Conservation (phyloP, 2,329 filamentous ascomycete species). For the Rutstroemia sydowiana region DNA sequence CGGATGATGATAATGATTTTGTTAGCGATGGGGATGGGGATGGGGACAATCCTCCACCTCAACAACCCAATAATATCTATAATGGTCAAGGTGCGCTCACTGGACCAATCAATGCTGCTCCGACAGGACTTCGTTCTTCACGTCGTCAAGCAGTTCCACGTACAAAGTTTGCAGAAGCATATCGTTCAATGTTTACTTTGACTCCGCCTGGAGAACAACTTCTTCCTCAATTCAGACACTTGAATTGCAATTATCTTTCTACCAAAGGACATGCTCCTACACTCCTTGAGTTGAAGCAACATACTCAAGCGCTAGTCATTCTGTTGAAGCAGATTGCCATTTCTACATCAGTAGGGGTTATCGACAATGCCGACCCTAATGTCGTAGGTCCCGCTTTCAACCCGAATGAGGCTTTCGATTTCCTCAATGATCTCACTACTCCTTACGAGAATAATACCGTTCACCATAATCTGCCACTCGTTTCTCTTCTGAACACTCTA, state of each 20-base stretch:
- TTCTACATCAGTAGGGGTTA: conserved; percentile 26
- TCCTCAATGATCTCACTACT: conserved; percentile 42
- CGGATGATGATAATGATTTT: no score
- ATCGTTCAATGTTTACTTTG: conserved; percentile 15
- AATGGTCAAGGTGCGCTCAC: no score
- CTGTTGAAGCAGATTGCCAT: conserved; percentile 44
- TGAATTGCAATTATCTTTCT: conserved; percentile 53
- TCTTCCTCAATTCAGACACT: conserved; percentile 33
- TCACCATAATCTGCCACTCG: conserved; percentile 24
- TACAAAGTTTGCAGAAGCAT: conserved; percentile 15
- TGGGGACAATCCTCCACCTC: no score
- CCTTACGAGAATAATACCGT: conserved; percentile 33
- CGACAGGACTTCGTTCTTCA: neutral
- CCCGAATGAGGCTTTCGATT: conserved; percentile 46
- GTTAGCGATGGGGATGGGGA: no score
- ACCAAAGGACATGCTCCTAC: conserved; percentile 44
- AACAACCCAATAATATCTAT: no score
- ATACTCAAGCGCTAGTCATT: conserved; percentile 48
- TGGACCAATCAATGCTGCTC: neutral
- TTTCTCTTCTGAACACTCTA: conserved; percentile 21
- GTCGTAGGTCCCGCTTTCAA: neutral
- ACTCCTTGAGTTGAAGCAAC: conserved; percentile 50
- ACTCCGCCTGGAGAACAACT: neutral
- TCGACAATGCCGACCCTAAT: conserved; percentile 16
- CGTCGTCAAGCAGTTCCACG: neutral